Evolutionary conservation across 495 filamentous ascomycete genomes (phyloP).

Genomic region (Penicillium diatomitis): DNA sequence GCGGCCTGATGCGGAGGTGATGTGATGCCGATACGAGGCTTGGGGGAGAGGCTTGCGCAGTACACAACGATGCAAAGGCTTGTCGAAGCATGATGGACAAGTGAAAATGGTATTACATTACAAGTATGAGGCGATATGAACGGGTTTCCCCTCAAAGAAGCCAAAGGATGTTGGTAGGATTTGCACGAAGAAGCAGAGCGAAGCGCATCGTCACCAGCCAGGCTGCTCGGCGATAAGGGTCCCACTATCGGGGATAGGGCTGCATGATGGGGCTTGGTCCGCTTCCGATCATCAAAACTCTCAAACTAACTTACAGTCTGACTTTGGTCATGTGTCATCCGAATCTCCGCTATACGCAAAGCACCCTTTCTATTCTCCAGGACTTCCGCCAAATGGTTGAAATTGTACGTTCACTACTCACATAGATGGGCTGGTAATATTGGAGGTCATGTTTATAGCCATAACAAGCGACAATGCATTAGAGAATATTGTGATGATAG

Average conservation of each 20-base stretch:
- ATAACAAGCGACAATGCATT: background rate
- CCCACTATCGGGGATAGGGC: conserved; percentile 3
- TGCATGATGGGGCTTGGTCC: no score
- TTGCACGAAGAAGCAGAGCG: background rate
- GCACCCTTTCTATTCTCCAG: background rate
- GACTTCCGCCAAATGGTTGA: no score
- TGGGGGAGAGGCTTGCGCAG: background rate
- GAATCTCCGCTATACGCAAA: background rate
- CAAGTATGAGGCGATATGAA: no score
- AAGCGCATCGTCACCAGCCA: background rate
- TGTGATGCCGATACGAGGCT: background rate
- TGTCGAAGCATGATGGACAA: conserved; percentile 2
- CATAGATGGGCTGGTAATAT: conserved; percentile 1
- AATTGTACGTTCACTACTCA: conserved; percentile 8
- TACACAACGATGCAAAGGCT: conserved; percentile 1
- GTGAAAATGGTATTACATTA: no score
- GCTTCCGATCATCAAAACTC: no score
- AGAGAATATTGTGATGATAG: background rate
- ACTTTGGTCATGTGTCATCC: no score
- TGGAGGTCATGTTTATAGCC: conserved; percentile 5
- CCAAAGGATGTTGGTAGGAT: background rate
- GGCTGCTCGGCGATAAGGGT: conserved; percentile 10
- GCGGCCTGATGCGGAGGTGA: background rate
- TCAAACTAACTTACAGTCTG: no score
- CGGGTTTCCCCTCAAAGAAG: background rate